phyloP scores from a whole-genome alignment of 495 filamentous ascomycete genomes.

The Penicillium dipodomyicola region DNA sequence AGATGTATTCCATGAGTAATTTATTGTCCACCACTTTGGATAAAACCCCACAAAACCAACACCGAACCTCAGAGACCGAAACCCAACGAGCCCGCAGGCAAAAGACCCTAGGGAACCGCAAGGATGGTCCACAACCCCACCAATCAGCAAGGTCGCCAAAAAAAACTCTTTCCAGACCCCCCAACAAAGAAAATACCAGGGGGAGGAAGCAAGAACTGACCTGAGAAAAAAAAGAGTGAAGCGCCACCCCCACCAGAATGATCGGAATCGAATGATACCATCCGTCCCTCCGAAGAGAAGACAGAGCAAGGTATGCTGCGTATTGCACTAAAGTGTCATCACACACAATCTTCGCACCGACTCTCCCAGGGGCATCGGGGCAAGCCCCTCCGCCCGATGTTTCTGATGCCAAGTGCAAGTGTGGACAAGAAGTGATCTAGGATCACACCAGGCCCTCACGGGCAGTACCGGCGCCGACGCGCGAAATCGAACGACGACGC shows the following conservation, averaged over 20 bases:
- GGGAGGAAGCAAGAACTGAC: slow-evolving; percentile 50
- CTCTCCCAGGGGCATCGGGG: slow-evolving; percentile 71
- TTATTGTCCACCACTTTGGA: not conserved
- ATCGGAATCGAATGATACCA: slow-evolving; percentile 99
- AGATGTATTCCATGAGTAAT: not conserved
- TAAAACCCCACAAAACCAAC: not conserved
- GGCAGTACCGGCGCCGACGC: slow-evolving; percentile 59
- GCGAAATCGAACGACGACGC: slow-evolving; percentile 28
- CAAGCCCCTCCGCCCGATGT: slow-evolving; percentile 60
- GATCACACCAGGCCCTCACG: slow-evolving; percentile 89
- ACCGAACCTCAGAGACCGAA: not conserved
- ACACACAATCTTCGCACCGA: slow-evolving; percentile 91
- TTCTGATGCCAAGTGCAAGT: slow-evolving; percentile 99
- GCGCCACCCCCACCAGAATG: slow-evolving; percentile 84
- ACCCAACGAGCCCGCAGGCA: slow-evolving; percentile 2
- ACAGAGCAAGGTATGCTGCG: slow-evolving; percentile 71
- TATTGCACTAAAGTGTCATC: slow-evolving; percentile 98
- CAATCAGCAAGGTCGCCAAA: slow-evolving; percentile 41
- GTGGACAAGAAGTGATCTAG: slow-evolving; percentile 45
- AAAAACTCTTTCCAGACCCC: slow-evolving; percentile 33
- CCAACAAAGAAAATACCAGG: slow-evolving; percentile 11
- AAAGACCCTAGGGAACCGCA: slow-evolving; percentile 15
- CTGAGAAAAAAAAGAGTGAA: slow-evolving; percentile 61
- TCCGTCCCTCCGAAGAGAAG: slow-evolving; percentile 33
- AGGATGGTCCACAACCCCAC: slow-evolving; percentile 26